Conservation (phyloP, 2,329 filamentous ascomycete genomes). For the Scytalidium sp. region DNA sequence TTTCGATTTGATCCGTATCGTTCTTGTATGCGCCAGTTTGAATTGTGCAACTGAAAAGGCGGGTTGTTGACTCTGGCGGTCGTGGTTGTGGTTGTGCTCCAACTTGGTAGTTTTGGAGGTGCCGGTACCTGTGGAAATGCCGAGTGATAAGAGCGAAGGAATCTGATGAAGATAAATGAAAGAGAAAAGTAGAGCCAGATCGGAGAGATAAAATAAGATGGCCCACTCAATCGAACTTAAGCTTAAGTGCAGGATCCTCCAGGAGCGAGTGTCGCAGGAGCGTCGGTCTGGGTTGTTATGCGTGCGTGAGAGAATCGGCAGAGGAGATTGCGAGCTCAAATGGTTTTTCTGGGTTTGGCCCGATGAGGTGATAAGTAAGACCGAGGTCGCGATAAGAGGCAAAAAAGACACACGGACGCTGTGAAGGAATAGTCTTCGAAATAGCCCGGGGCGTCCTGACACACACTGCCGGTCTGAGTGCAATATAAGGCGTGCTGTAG, state of each 20-base stretch:
- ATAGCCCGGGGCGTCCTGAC: not conserved
- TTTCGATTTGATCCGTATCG: too few relatives aligned
- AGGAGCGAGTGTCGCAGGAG: not conserved
- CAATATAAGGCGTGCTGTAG: not conserved
- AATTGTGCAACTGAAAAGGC: too few relatives aligned
- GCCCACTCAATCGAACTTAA: not conserved
- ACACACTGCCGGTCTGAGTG: not conserved
- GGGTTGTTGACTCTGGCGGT: too few relatives aligned
- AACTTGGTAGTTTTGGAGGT: too few relatives aligned
- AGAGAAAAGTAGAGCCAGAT: constrained; percentile 9
- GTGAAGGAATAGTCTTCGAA: not conserved
- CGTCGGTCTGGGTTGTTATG: not conserved
- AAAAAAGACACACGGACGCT: not conserved
- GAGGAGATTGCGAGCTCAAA: not conserved
- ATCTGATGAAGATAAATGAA: constrained; percentile 3
- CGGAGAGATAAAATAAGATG: too few relatives aligned
- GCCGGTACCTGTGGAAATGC: too few relatives aligned
- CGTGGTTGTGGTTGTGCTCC: too few relatives aligned
- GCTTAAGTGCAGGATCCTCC: not conserved
- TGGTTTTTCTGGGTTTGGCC: not conserved
- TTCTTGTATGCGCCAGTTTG: too few relatives aligned
- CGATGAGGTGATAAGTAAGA: not conserved
- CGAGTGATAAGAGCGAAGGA: not conserved
- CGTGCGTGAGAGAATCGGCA: not conserved
- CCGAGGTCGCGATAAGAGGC: not conserved